Evolutionary conservation across 2,329 filamentous ascomycete genomes (phyloP), one percentile per base, ranked within the genome.

Genomic region (Colletotrichum sp.): DNA sequence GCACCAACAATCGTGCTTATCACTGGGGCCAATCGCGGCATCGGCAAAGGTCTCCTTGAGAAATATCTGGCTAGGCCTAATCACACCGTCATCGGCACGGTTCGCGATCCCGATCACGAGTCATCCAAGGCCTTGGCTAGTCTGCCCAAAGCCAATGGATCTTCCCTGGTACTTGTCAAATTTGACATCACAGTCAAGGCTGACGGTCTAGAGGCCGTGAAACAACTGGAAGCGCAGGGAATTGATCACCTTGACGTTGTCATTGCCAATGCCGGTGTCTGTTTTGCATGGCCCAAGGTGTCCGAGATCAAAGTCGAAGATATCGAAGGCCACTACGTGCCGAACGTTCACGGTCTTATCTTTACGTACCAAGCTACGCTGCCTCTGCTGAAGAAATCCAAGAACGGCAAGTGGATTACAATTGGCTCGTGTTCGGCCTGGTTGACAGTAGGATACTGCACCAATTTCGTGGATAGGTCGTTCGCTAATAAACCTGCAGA

Each of bases 191-290:
- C 76, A 3, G 81, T 81, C 5, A 78, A 81, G 9, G 74, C 78
- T 2, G 85, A 86, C 70, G 78, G 86, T 2, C 79, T 76, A 16
- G 79, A 77, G 7, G 85, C 85, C 4, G 80, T 85, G 2, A 67
- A 81, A 28, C 76, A 81, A 13, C 80, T 88, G 2, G 76, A 80
- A 7, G 65, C 74, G 5, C 74, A 83, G 13, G 82, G 82, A 7
- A 86, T 91, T 75, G 78, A 80, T 8, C 80, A 83, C 26, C 79
- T 91, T 2, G 89, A 91, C 74, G 79, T 89, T 8, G 84, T 91
- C 3, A 86, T 92, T 68, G 86, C 89, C 61, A 91, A 91, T 78
- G 89, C 89, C 0, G 89, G 85, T 16, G 85, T 88, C 13, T 78
- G 78, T 12, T 79, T 79, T 6, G 68, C 78, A 16, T 86, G 79